phyloP scores from a whole-genome alignment of 75 land plant species.

The Pinus tabuliformis region DNA sequence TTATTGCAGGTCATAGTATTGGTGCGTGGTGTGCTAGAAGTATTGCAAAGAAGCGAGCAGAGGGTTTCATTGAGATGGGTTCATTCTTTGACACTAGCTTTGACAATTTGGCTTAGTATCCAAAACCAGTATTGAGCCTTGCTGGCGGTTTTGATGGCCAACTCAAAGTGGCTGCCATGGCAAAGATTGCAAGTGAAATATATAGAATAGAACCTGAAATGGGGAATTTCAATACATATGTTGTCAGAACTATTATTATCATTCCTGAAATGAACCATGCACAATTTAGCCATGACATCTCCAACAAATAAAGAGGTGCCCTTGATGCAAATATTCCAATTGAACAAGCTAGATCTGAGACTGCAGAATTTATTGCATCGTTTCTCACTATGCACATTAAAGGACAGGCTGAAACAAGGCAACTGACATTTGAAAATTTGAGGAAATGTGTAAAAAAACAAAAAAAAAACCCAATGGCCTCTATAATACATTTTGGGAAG shows the following conservation, averaged over 20 bases:
- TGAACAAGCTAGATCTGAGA: slow-evolving; percentile 10
- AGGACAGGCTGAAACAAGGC: neutral
- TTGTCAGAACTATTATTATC: slow-evolving; percentile 30
- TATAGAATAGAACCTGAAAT: slow-evolving; percentile 9
- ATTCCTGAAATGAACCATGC: slow-evolving; percentile 48
- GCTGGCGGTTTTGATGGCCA: too few species aligned
- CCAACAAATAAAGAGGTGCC: slow-evolving; percentile 35
- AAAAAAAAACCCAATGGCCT: slow-evolving; percentile 19
- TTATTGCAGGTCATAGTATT: too few species aligned
- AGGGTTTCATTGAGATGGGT: too few species aligned
- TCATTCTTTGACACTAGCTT: too few species aligned
- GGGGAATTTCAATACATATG: slow-evolving; percentile 28
- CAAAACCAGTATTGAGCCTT: too few species aligned
- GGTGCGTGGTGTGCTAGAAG: too few species aligned
- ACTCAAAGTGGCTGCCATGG: too few species aligned
- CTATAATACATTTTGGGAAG: slow-evolving; percentile 26
- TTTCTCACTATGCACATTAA: slow-evolving; percentile 32
- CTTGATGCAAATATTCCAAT: slow-evolving; percentile 24
- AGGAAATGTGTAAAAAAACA: slow-evolving; percentile 13
- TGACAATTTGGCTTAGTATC: too few species aligned
- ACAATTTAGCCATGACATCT: slow-evolving; percentile 29
- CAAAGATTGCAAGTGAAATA: too few species aligned
- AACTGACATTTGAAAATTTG: slow-evolving; percentile 18
- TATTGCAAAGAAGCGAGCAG: too few species aligned
- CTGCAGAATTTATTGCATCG: slow-evolving; percentile 14